phyloP scores from a whole-genome alignment of 78 protist species.

The Mantamonas sphyraenae region DNA sequence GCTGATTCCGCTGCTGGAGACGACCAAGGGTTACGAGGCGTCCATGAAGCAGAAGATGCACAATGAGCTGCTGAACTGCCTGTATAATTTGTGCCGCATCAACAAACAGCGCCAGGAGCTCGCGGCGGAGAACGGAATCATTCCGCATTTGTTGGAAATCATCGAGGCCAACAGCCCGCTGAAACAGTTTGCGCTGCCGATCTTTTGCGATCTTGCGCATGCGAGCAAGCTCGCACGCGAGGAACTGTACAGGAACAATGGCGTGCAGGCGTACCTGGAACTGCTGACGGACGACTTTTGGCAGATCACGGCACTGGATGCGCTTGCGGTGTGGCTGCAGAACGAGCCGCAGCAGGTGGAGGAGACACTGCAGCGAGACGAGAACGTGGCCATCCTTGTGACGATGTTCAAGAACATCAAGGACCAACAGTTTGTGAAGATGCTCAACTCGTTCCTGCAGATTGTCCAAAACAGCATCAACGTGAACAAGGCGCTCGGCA shows the following conservation, averaged over 20 bases:
- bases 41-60: conserved; percentile 27
- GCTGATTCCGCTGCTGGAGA: conserved; percentile 40
- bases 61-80: conserved; percentile 58
- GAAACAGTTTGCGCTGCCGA: conserved; percentile 67
- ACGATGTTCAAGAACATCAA: too few species aligned
- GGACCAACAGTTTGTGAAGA: too few species aligned
- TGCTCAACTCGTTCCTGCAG: not conserved
- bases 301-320: conserved; percentile 70
- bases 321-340: conserved; percentile 71
- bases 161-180: conserved; percentile 51
- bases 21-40: not conserved
- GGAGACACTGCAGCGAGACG: not conserved
- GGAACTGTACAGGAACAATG: conserved; percentile 56
- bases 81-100: conserved; percentile 73
- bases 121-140: conserved; percentile 68
- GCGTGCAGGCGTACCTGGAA: conserved; percentile 50
- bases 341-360: not conserved
- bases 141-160: conserved; percentile 54
- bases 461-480: not conserved
- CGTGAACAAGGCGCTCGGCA: not conserved
- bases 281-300: conserved; percentile 46
- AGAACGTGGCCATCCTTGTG: too few species aligned
- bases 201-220: conserved; percentile 75
- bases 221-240: conserved; percentile 49
- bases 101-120: conserved; percentile 70